Base-by-base conservation (phyloP, 352 stramenopile genomes). In the Phytopythium ostracodes region DNA sequence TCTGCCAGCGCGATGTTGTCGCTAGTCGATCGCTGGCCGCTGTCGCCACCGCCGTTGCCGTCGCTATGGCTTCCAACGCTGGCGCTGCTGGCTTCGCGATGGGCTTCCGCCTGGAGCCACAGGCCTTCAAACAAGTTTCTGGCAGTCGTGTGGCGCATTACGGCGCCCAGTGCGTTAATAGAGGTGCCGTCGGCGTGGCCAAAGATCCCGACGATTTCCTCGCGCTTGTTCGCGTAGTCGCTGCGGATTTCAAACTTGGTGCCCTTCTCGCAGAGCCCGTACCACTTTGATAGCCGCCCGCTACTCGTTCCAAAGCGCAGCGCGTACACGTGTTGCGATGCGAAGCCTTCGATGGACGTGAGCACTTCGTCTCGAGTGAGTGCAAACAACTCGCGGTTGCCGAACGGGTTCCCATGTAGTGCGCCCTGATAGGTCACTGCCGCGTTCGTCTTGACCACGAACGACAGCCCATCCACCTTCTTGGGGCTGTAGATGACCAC, bases 61-160 rank as follows among this genome's bases (percentile, higher is more conserved):
- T 11, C 10, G 4, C 25, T 38, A 25, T 62, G 25, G 20, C 71
- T 65, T 7, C 61, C 63, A 9, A 47, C 47, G 29, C n/a, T 56
- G 27, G 14, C 9, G 8, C 20, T 47, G 27, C 51, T 31, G 8
- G 56, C 9, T 17, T 66, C 49, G 29, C 51, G 51, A n/a, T 57
- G 51, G 10, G 2, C 18, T 29, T 60, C 55, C 10, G 27, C 46
- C 60, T 86, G 71, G 20, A 91, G 69, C 82, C 84, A 94, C 44
- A 94, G 70, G 1, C 80, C 84, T 71, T 92, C 84, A 56, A 92
- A 94, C 27, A 89, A 80, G 56, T 91, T 94, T 53, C 75, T 76
- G n/a, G 77, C 46, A 9, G 80, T 89, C 29, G 84, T 91, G 57
- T 78, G 67, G 9, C 84, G 71, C 47, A 88, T 88, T 0, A 89